These are phyloP conservation scores for Botrytis aclada DNA, from an alignment of 2,329 filamentous ascomycete genomes.

Conservation along the genomic window DNA sequence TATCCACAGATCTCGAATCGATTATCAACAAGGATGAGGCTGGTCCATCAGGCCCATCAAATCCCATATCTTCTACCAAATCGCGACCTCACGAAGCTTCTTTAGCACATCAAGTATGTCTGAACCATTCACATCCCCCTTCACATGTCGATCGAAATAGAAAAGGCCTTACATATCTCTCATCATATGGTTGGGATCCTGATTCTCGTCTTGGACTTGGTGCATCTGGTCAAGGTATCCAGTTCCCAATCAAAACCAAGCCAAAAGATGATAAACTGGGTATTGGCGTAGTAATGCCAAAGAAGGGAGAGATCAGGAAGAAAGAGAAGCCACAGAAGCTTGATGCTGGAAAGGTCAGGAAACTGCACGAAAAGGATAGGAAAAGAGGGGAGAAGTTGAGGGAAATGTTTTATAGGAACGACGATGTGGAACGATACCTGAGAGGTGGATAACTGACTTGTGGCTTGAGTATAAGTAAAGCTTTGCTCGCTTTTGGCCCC, in stretches of 20 bases:
- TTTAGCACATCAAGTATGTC: slow-evolving; percentile 68
- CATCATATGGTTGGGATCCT: slow-evolving; percentile 70
- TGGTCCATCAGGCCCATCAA: background rate
- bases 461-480: background rate
- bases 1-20: slow-evolving; percentile 42
- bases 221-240: slow-evolving; percentile 62
- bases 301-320: slow-evolving; percentile 38
- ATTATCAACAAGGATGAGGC: background rate
- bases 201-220: slow-evolving; percentile 72
- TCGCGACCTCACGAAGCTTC: slow-evolving; percentile 53
- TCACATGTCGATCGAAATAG: slow-evolving; percentile 67
- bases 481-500: too few species aligned
- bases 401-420: slow-evolving; percentile 68
- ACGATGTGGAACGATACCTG: slow-evolving; percentile 70
- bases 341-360: slow-evolving; percentile 68
- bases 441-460: slow-evolving; percentile 15
- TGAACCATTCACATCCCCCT: slow-evolving; percentile 68
- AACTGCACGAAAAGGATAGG: slow-evolving; percentile 58
- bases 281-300: slow-evolving; percentile 54
- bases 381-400: slow-evolving; percentile 61
- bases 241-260: slow-evolving; percentile 67
- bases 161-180: slow-evolving; percentile 66
- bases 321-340: slow-evolving; percentile 50
- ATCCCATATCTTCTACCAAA: slow-evolving; percentile 12
- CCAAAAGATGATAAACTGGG: slow-evolving; percentile 74